Conservation (phyloP, 257 asterid species). For the Solanum megistacrolobum region DNA sequence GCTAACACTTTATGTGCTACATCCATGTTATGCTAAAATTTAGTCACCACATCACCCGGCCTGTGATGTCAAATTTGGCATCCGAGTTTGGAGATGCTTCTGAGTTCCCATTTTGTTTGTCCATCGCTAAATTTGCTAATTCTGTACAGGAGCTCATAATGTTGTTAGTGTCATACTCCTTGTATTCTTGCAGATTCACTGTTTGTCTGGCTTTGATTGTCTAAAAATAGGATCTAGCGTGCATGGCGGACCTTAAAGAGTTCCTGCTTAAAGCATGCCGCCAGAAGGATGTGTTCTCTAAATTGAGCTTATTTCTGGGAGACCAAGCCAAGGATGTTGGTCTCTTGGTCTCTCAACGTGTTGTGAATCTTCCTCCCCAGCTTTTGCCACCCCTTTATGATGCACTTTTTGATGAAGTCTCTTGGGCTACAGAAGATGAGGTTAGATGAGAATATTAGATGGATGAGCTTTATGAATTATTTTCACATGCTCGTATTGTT, state of each 20-base stretch:
- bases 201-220: background rate
- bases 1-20: background rate
- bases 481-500: background rate
- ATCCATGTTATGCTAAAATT: background rate
- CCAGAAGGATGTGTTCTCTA: slow-evolving; percentile 24
- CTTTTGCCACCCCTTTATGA: slow-evolving; percentile 88
- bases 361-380: slow-evolving; percentile 91
- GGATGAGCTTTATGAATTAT: slow-evolving; percentile 4
- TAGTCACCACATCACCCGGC: background rate
- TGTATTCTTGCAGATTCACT: background rate
- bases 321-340: slow-evolving; percentile 46
- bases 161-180: background rate
- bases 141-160: background rate
- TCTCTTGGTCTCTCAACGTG: slow-evolving; percentile 73
- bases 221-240: slow-evolving; percentile 31
- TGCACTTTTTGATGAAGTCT: slow-evolving; percentile 78
- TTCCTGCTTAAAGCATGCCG: slow-evolving; percentile 49
- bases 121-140: background rate
- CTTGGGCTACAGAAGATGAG: slow-evolving; percentile 98
- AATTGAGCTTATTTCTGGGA: slow-evolving; percentile 38
- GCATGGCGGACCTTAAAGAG: slow-evolving; percentile 50
- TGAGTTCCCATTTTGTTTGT: background rate
- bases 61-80: background rate
- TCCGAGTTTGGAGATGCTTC: background rate
- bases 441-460: slow-evolving; percentile 24